Conservation (phyloP, 768 basidiomycete genomes). For the Rickenella mellea region DNA sequence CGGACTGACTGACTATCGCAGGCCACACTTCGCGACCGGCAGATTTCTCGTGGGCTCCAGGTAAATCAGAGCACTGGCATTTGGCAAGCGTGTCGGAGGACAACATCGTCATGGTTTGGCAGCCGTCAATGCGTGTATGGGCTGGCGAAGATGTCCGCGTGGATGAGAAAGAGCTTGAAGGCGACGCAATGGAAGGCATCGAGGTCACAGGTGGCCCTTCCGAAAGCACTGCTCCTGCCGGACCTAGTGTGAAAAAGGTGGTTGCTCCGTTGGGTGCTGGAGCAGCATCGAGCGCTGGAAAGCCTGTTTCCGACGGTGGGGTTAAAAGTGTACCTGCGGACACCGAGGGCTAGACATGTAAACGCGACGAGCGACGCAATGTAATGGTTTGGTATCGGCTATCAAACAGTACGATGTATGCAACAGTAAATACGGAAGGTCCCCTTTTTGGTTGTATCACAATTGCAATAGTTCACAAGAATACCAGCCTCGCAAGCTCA, state of each 20-base stretch:
- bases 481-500: conserved; percentile 57
- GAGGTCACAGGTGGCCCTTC: conserved; percentile 27
- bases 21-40: conserved; percentile 85
- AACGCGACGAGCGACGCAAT: neutral
- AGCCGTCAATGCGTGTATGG: conserved; percentile 91
- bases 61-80: conserved; percentile 74
- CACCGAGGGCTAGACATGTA: too few species aligned
- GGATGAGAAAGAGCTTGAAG: conserved; percentile 78
- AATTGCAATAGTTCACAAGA: conserved; percentile 35
- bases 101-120: conserved; percentile 96
- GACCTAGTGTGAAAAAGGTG: too few species aligned
- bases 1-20: conserved; percentile 15
- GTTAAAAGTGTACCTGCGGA: too few species aligned
- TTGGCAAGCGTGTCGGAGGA: conserved; percentile 87
- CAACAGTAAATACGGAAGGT: neutral
- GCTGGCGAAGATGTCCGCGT: conserved; percentile 83
- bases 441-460: neutral
- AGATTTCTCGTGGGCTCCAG: conserved; percentile 95
- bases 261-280: neutral
- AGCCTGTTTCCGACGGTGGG: too few species aligned
- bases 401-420: neutral
- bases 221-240: neutral
- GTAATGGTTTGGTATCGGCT: neutral
- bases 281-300: neutral
- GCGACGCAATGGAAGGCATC: conserved; percentile 68